phyloP scores from a whole-genome alignment of 805 yeast species.

The Yarrowia sp. region DNA sequence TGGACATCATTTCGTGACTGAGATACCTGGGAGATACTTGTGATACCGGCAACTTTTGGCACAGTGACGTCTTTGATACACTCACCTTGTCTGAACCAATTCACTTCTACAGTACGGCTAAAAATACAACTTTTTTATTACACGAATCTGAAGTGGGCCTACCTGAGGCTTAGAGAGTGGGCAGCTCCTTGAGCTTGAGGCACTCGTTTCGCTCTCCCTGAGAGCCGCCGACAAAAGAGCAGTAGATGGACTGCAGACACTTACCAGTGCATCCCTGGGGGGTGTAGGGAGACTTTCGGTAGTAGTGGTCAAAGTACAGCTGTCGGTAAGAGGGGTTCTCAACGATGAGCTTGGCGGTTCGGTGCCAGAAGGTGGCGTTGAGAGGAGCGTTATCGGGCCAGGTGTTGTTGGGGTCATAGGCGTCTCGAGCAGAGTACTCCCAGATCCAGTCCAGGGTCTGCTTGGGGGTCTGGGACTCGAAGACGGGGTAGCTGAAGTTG shows the following conservation, averaged over 20 bases:
- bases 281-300: constrained; percentile 20
- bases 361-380: constrained; percentile 67
- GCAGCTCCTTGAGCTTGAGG: not conserved
- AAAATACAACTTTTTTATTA: not conserved
- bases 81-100: no score
- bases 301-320: constrained; percentile 7
- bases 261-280: constrained; percentile 2
- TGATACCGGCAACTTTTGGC: no score
- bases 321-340: not conserved
- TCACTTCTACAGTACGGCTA: not conserved
- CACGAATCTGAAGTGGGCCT: not conserved
- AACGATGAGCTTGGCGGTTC: not conserved
- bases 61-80: no score
- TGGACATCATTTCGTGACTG: no score
- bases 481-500: not conserved
- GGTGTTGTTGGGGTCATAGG: constrained; percentile 49
- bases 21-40: no score
- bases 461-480: constrained; percentile 29
- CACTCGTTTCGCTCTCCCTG: constrained; percentile 11
- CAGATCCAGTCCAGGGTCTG: constrained; percentile 55
- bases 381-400: constrained; percentile 62
- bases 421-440: constrained; percentile 47
- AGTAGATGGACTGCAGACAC: not conserved
- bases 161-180: not conserved
- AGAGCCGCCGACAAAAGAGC: constrained; percentile 1